phyloP scores from a whole-genome alignment of 768 basidiomycete species.

The Dendrothele bispora region DNA sequence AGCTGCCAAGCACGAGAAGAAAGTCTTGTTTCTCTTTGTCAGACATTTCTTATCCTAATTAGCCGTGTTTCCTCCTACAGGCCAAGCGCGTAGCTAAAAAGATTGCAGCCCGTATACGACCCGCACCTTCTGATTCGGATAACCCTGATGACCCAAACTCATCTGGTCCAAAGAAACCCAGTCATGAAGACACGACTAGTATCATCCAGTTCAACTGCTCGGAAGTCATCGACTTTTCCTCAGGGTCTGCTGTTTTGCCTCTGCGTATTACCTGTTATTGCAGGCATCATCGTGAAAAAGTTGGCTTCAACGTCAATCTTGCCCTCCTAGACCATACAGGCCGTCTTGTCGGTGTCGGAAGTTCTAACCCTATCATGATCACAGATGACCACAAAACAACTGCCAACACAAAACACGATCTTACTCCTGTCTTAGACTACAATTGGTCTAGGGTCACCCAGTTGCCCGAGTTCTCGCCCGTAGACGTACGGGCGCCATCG shows the following conservation, averaged over 20 bases:
- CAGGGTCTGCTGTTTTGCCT: slow-evolving; percentile 87
- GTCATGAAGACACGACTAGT: slow-evolving; percentile 69
- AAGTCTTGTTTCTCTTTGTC: slow-evolving; percentile 7
- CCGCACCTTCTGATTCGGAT: slow-evolving; percentile 75
- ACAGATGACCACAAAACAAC: slow-evolving; percentile 96
- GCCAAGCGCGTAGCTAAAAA: slow-evolving; percentile 90
- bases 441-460: slow-evolving; percentile 49
- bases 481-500: slow-evolving; percentile 27
- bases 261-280: slow-evolving; percentile 98
- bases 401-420: slow-evolving; percentile 23
- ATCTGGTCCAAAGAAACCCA: slow-evolving; percentile 43
- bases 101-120: slow-evolving; percentile 79
- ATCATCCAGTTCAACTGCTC: slow-evolving; percentile 97
- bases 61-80: slow-evolving; percentile 45
- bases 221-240: slow-evolving; percentile 83
- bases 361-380: slow-evolving; percentile 92
- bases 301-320: slow-evolving; percentile 91
- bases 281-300: slow-evolving; percentile 95
- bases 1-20: slow-evolving; percentile 89
- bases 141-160: slow-evolving; percentile 51
- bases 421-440: slow-evolving; percentile 34
- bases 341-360: slow-evolving; percentile 76
- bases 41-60: slow-evolving; percentile 7
- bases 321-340: slow-evolving; percentile 80
- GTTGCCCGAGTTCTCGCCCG: slow-evolving; percentile 3